These are phyloP conservation scores for Penicillium coprophilum DNA, from an alignment of 495 filamentous ascomycete species.

Conservation along the genomic window DNA sequence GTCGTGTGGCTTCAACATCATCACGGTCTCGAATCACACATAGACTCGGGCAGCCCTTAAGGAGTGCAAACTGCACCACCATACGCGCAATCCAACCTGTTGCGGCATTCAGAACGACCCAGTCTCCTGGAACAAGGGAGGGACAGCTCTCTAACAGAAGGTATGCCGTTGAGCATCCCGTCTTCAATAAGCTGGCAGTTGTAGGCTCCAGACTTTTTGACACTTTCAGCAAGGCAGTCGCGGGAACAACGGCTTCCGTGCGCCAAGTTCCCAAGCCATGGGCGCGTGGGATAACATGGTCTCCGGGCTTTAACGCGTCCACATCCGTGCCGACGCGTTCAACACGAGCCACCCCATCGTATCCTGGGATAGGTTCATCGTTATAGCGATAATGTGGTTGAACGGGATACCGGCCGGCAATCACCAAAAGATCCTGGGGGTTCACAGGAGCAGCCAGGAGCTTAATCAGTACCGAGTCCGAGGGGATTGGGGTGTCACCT, in stretches of 20 bases:
- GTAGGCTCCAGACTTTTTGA: slow-evolving; percentile 11
- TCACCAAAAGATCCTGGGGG: slow-evolving; percentile 14
- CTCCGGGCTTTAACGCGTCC: slow-evolving; percentile 5
- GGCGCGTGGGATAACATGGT: slow-evolving; percentile 11
- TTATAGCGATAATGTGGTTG: slow-evolving; percentile 11
- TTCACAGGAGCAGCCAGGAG: slow-evolving; percentile 19
- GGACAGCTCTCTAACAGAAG: slow-evolving; percentile 14
- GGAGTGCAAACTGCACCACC: slow-evolving; percentile 14
- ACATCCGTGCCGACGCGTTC: slow-evolving; percentile 2
- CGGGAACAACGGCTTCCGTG: slow-evolving; percentile 13
- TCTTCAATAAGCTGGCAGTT: slow-evolving; percentile 10
- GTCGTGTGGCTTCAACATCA: slow-evolving; percentile 9
- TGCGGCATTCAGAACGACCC: slow-evolving; percentile 17
- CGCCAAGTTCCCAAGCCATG: slow-evolving; percentile 20
- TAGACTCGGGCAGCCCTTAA: slow-evolving; percentile 9
- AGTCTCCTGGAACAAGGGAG: slow-evolving; percentile 11
- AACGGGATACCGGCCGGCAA: slow-evolving; percentile 18
- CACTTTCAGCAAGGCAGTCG: slow-evolving; percentile 12
- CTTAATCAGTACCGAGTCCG: slow-evolving; percentile 12
- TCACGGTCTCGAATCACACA: slow-evolving; percentile 17
- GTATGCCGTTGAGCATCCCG: slow-evolving; percentile 10
- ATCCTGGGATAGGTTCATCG: slow-evolving; percentile 16
- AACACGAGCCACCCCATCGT: slow-evolving; percentile 15
- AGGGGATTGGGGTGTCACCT: neutral
- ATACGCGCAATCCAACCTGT: slow-evolving; percentile 14